Conservation (phyloP, 208 protist genomes). For the Crithidia fasciculata region DNA sequence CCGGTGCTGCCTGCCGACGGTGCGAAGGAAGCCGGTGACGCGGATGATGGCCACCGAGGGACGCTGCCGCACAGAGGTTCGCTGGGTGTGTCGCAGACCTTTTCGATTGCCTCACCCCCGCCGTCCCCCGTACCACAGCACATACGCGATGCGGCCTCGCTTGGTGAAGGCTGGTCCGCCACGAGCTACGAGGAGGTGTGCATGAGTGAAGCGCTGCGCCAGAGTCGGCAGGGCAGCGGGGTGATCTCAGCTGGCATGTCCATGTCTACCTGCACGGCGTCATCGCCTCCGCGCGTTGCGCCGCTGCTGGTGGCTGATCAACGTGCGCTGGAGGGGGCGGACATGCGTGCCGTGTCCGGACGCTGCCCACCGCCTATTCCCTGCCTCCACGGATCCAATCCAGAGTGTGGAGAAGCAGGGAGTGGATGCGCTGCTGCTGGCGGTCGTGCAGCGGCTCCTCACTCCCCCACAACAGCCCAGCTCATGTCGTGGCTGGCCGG, state of each 20-base stretch:
- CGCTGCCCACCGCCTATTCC: no score
- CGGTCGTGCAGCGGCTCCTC: neutral
- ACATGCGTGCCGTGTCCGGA: no score
- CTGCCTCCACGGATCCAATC: neutral
- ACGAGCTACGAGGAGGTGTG: conserved; percentile 29
- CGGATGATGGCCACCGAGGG: no score
- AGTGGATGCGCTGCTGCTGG: neutral
- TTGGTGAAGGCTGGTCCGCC: conserved; percentile 8
- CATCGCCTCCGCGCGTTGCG: conserved; percentile 5
- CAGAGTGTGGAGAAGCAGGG: neutral
- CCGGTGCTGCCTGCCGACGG: no score
- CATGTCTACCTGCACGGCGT: conserved; percentile 3
- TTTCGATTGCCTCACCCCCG: neutral
- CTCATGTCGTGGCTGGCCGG: neutral
- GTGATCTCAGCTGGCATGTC: neutral
- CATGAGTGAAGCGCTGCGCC: conserved; percentile 2
- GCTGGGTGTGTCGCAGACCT: neutral
- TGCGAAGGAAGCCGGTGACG: no score
- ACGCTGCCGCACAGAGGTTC: no score
- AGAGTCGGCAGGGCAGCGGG: neutral
- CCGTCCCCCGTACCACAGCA: neutral
- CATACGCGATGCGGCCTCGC: neutral
- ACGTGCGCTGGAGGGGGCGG: no score
- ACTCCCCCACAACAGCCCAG: neutral
- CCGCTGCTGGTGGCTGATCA: neutral